Evolutionary conservation across 805 yeast species (phyloP).

Genomic region (Ogataea saltuana): DNA sequence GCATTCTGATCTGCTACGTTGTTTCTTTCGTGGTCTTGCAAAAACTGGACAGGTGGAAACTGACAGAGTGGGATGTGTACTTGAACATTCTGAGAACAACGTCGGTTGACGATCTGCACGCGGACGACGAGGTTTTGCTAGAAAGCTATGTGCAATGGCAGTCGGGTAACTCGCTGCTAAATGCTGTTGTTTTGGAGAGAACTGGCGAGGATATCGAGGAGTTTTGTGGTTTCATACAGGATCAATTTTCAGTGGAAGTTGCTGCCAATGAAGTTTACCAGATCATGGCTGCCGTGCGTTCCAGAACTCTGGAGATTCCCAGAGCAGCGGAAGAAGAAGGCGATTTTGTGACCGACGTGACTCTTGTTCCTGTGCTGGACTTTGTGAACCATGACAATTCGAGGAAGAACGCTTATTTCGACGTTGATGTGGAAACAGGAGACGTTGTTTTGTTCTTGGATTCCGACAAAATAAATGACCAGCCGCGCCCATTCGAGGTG

Average conservation of each 20-base stretch:
- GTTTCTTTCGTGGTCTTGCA: slow-evolving; percentile 14
- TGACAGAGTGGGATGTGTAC: slow-evolving; percentile 27
- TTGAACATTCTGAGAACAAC: slow-evolving; percentile 38
- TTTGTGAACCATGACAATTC: slow-evolving; percentile 61
- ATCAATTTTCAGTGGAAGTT: slow-evolving; percentile 20
- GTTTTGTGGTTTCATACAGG: slow-evolving; percentile 18
- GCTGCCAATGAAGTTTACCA: slow-evolving; percentile 20
- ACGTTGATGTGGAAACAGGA: slow-evolving; percentile 46
- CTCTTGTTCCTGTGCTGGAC: slow-evolving; percentile 67
- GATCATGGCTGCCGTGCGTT: slow-evolving; percentile 46
- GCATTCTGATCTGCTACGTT: slow-evolving; percentile 29
- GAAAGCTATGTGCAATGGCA: slow-evolving; percentile 19
- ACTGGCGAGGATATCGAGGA: slow-evolving; percentile 19
- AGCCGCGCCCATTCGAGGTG: slow-evolving; percentile 33
- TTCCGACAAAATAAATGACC: slow-evolving; percentile 4
- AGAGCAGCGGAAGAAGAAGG: slow-evolving; percentile 24
- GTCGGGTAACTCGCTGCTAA: slow-evolving; percentile 15
- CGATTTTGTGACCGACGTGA: slow-evolving; percentile 49
- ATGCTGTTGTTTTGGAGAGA: slow-evolving; percentile 15
- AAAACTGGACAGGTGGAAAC: neutral
- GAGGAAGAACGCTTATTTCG: slow-evolving; percentile 56
- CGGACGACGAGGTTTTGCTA: slow-evolving; percentile 31
- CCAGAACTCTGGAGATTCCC: slow-evolving; percentile 70
- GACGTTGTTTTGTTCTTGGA: slow-evolving; percentile 45
- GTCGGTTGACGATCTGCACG: slow-evolving; percentile 30